Evolutionary conservation across 495 filamentous ascomycete species (phyloP), one percentile per base, ranked within the genome.

Genomic region (Collariella sp.): DNA sequence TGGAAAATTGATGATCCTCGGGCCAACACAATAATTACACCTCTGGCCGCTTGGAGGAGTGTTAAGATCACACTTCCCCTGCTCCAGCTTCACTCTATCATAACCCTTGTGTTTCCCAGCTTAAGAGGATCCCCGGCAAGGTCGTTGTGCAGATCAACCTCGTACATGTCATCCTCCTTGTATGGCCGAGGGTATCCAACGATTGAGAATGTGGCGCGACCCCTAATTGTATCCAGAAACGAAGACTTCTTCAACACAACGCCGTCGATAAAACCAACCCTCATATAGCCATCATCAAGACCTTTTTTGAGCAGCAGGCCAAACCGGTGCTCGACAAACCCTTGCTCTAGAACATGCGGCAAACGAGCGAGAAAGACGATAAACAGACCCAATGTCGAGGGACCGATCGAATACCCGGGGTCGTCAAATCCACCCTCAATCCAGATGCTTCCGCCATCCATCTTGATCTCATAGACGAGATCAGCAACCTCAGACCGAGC

Each of bases 241-340:
- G 19, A 41, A 45, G 19, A 41, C 49, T 39, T 43, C 19, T 35
- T 26, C 16, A 66, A 13, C 2, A 66, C 13, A 24, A 47, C 59
- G 26, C 63, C 63, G 31, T 66, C 61, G 4, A 66, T 51, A 36
- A 57, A 61, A 0, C 63, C 61, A 15, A 66, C 54, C 34, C 62
- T 54, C 36, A 20, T 15, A 34, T 54, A 63, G 7, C 53, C 49
- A 2, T 42, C 50, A 3, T 31, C 16, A 15, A 4, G 48, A 7
- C 48, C 10, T 18, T n/a, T 13, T 22, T 52, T 23, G 1, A 61
- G 54, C 1, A 65, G 12, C 10, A 62, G 55, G 11, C 63, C 63
- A 49, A 61, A 65, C 10, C 60, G 55, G 12, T 61, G 60, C 51
- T 66, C 63, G 10, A 63, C 31, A 31, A 58, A 62, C 5, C 61